phyloP scores from a whole-genome alignment of 306 rosid genomes.

The Prunus dulcis region DNA sequence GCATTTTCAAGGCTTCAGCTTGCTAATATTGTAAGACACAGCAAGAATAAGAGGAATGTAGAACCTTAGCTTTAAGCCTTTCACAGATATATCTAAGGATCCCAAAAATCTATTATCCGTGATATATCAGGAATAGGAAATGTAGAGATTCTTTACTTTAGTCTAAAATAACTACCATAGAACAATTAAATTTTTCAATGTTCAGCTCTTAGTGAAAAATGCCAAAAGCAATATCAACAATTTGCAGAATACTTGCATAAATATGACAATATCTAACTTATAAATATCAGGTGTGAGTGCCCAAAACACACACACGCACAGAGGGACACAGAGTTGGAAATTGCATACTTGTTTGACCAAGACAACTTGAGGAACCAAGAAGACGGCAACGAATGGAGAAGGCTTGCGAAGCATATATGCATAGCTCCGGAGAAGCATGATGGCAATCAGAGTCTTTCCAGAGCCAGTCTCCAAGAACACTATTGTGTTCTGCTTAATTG shows the following conservation, averaged over 20 bases:
- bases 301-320: too few species aligned
- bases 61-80: not conserved
- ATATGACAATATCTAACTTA: too few species aligned
- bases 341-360: constrained; percentile 65
- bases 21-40: constrained; percentile 46
- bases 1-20: constrained; percentile 59
- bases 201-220: not conserved
- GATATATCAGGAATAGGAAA: not conserved
- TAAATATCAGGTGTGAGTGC: not conserved
- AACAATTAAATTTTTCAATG: not conserved
- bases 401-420: constrained; percentile 70
- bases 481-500: constrained; percentile 55
- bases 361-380: constrained; percentile 85
- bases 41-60: not conserved
- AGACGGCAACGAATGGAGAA: constrained; percentile 56
- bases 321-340: not conserved
- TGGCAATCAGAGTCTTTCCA: constrained; percentile 85
- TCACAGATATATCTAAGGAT: too few species aligned
- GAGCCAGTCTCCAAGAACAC: constrained; percentile 88
- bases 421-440: constrained; percentile 80
- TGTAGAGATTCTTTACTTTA: not conserved
- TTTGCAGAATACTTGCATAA: not conserved
- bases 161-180: not conserved
- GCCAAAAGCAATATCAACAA: not conserved
- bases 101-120: not conserved